Evolutionary conservation across 768 basidiomycete species (phyloP).

Genomic region (Leccinum pellstonianum): DNA sequence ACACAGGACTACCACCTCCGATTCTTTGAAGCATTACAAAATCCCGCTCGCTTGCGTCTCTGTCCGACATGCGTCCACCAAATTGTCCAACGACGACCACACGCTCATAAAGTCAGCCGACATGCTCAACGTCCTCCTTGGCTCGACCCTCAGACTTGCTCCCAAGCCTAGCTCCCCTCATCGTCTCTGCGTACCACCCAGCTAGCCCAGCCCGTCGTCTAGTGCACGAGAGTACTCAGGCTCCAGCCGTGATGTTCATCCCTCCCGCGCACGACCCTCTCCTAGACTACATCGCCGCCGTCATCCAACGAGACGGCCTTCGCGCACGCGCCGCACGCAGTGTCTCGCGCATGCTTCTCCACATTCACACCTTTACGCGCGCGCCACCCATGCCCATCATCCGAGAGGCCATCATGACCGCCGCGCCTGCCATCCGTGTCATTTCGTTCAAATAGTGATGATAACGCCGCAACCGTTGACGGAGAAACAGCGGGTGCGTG

Average conservation of each 20-base stretch:
- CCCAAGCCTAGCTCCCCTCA: constrained; percentile 1
- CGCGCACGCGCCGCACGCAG: constrained; percentile 57
- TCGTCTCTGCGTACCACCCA: background rate
- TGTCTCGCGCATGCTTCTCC: constrained; percentile 59
- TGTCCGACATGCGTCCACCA: constrained; percentile 16
- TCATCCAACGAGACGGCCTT: constrained; percentile 62
- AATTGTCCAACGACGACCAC: constrained; percentile 20
- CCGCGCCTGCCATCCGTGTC: constrained; percentile 69
- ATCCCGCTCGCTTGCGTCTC: background rate
- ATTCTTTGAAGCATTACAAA: background rate
- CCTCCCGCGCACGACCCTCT: constrained; percentile 78
- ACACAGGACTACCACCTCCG: no score
- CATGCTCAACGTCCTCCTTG: constrained; percentile 25
- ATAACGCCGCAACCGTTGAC: constrained; percentile 68
- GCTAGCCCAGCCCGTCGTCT: background rate
- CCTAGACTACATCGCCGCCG: constrained; percentile 62
- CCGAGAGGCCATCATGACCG: constrained; percentile 63
- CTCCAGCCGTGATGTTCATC: constrained; percentile 43
- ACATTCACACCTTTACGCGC: constrained; percentile 72
- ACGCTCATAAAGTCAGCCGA: constrained; percentile 25
- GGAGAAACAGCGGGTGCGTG: constrained; percentile 75
- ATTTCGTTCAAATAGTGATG: constrained; percentile 55
- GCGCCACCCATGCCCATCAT: constrained; percentile 80
- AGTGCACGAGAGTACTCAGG: background rate
- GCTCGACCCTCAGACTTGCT: constrained; percentile 19